Base-by-base conservation (phyloP, 2,329 filamentous ascomycete genomes). In the Colletotrichum eleusines region DNA sequence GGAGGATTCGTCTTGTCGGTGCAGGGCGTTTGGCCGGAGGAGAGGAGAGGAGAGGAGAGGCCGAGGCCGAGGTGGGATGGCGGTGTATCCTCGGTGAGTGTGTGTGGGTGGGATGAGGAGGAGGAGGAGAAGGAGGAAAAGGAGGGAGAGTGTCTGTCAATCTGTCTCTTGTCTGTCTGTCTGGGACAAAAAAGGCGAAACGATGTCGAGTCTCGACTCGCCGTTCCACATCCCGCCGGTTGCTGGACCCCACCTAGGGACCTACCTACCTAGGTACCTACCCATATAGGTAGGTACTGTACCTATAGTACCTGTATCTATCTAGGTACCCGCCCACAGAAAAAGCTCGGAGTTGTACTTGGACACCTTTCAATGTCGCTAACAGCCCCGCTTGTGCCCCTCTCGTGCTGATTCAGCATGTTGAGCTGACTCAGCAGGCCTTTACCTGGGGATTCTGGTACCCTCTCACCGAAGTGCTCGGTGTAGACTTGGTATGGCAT, bases 61-160 rank as follows among this genome's bases (percentile, higher is more conserved):
- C 55, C 51, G 26, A 31, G 58, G 59, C 38, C 33, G 53, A 40
- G 53, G 35, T 67, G 53, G n/a, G 35, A 40, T 18, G 38, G 16
- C 61, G 42, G 68, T 59, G 64, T 46, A 68, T 44, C 9, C 53
- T 58, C 64, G 44, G 58, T 58, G 58, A 71, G 61, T 28, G 42
- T n/a, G n/a, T n/a, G n/a, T n/a, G 51, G 57, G 51, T 63, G 51
- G 51, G 50, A 35, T 57, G 51, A 28, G 42, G 7, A 58, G 35
- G n/a, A n/a, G n/a, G n/a, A n/a, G n/a, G n/a, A n/a, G n/a, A n/a
- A n/a, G 51, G 50, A 35, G 51, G 51, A 28, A 35, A 3, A 58
- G 35, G n/a, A 35, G 42, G n/a, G 58, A 18, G 42, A 48, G 26
- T n/a, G 35, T 46, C 18, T 5, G 6, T 42, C 38, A 16, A 4